phyloP scores from a whole-genome alignment of 1,284 basidiomycete genomes.

The Ustilago loliicola region DNA sequence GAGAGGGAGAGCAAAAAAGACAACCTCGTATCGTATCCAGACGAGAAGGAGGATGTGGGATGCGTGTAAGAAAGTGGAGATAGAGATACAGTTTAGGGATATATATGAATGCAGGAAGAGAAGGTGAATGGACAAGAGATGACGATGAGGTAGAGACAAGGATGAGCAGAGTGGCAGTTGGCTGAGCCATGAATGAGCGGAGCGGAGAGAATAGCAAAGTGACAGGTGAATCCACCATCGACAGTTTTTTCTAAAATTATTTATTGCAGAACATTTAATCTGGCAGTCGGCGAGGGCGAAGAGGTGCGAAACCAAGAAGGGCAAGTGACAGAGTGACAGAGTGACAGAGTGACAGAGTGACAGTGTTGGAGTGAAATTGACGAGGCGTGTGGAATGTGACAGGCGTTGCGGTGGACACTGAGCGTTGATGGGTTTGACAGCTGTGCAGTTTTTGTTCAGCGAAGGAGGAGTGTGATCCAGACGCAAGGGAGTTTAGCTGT shows the following conservation, averaged over 20 bases:
- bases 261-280: not conserved
- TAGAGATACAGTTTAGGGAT: conserved; percentile 15
- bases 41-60: conserved; percentile 31
- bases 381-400: conserved; percentile 21
- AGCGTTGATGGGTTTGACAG: conserved; percentile 7
- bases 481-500: conserved; percentile 9
- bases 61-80: not conserved
- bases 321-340: conserved; percentile 2
- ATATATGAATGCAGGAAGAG: conserved; percentile 27
- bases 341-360: not conserved
- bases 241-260: conserved; percentile 2
- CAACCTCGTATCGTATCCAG: conserved; percentile 45
- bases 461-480: not conserved
- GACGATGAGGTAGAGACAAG: conserved; percentile 4
- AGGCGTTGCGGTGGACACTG: not conserved
- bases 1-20: conserved; percentile 11
- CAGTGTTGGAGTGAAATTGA: not conserved
- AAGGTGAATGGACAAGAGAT: conserved; percentile 6
- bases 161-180: not conserved
- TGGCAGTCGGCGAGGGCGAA: too few relatives aligned
- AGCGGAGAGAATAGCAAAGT: conserved; percentile 14
- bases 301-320: not conserved
- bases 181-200: not conserved
- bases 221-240: conserved; percentile 26
- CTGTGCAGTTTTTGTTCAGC: not conserved